phyloP scores from a whole-genome alignment of 768 basidiomycete species.

The Amyloporia xantha region DNA sequence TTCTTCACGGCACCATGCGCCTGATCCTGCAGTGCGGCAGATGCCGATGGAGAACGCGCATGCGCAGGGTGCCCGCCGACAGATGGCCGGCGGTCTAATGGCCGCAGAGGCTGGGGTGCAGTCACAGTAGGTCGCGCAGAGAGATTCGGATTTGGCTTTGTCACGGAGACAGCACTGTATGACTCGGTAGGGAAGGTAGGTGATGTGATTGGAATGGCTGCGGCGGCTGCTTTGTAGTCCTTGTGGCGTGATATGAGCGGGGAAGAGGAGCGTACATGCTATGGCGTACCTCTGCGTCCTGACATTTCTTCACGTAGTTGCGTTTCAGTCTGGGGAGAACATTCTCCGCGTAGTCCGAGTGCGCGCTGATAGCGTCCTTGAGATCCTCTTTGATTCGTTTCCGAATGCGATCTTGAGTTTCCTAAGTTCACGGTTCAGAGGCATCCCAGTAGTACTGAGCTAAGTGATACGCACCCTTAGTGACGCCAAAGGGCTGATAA shows the following conservation, averaged over 20 bases:
- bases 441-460: neutral
- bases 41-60: conserved; percentile 76
- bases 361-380: conserved; percentile 68
- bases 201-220: conserved; percentile 28
- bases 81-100: conserved; percentile 70
- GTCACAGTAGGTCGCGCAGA: conserved; percentile 51
- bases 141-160: conserved; percentile 38
- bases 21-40: conserved; percentile 78
- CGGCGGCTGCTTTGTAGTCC: conserved; percentile 60
- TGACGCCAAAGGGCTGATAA: conserved; percentile 59
- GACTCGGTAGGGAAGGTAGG: conserved; percentile 21
- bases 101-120: conserved; percentile 67
- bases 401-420: conserved; percentile 87
- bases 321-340: conserved; percentile 77
- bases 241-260: conserved; percentile 19
- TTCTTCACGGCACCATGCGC: conserved; percentile 84
- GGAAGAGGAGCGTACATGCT: neutral
- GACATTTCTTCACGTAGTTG: conserved; percentile 76
- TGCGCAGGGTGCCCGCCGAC: conserved; percentile 45
- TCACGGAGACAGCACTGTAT: conserved; percentile 30
- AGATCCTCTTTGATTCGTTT: conserved; percentile 89
- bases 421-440: conserved; percentile 35
- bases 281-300: conserved; percentile 65
- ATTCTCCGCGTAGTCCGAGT: conserved; percentile 76
- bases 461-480: conserved; percentile 46